Conservation (phyloP, 805 yeast species). For the Ogataea nakhonphanomensis region DNA sequence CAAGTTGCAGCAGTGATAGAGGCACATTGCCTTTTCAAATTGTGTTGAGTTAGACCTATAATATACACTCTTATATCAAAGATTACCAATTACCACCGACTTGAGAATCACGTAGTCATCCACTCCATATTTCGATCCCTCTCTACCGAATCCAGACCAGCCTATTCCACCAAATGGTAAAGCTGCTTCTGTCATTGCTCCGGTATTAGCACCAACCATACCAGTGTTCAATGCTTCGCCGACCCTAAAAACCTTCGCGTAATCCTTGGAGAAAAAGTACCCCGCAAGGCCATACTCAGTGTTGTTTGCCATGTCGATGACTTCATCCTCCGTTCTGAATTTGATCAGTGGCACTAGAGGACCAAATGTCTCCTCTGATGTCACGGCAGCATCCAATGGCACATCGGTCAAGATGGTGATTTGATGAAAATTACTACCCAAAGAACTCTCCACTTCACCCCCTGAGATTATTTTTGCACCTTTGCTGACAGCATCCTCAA, state of each 20-base stretch:
- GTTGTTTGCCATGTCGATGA: constrained; percentile 56
- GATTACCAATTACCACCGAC: constrained; percentile 53
- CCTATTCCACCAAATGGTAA: constrained; percentile 77
- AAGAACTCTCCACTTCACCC: constrained; percentile 49
- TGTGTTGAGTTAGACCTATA: too few species aligned
- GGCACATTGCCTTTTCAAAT: too few species aligned
- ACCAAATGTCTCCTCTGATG: constrained; percentile 76
- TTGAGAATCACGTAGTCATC: constrained; percentile 70
- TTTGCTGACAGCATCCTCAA: constrained; percentile 59
- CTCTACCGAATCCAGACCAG: constrained; percentile 78
- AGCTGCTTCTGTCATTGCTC: constrained; percentile 65
- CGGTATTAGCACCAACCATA: constrained; percentile 81
- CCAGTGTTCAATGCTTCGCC: constrained; percentile 72
- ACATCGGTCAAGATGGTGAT: constrained; percentile 67
- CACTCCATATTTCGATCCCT: constrained; percentile 71
- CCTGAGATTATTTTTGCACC: constrained; percentile 67
- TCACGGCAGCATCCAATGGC: constrained; percentile 52
- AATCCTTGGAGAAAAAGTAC: constrained; percentile 61
- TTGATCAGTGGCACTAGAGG: constrained; percentile 72
- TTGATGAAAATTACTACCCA: constrained; percentile 64
- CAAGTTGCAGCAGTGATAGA: neutral
- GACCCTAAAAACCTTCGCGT: constrained; percentile 52
- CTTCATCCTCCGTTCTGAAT: constrained; percentile 65
- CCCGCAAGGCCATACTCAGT: constrained; percentile 76
- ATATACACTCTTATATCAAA: constrained; percentile 9